Conservation (phyloP, 2,329 filamentous ascomycete genomes). For the Coniochaeta prunicola region DNA sequence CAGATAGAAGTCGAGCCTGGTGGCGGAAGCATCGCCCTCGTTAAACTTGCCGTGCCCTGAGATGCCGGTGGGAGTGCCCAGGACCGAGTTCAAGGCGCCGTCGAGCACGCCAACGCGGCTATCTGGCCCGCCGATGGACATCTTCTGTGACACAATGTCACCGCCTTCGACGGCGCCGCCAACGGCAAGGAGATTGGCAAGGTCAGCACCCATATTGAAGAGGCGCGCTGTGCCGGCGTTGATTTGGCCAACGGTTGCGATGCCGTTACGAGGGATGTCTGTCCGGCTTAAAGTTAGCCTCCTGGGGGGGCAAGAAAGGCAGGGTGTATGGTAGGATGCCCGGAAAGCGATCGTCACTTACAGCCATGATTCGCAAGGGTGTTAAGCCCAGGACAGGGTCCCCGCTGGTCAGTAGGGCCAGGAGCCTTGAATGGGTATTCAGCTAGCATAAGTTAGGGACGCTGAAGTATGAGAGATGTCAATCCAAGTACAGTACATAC, state of each 20-base stretch:
- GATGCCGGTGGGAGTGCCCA: conserved; percentile 10
- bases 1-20: conserved; percentile 5
- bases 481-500: not conserved
- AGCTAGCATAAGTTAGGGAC: not conserved
- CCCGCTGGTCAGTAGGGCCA: not conserved
- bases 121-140: conserved; percentile 10
- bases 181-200: conserved; percentile 4
- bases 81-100: conserved; percentile 7
- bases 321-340: too few relatives aligned
- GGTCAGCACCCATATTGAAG: conserved; percentile 9
- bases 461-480: not conserved
- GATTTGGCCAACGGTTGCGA: conserved; percentile 9
- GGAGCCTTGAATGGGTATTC: not conserved
- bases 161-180: conserved; percentile 7
- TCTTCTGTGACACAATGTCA: conserved; percentile 8
- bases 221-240: conserved; percentile 7
- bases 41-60: conserved; percentile 10
- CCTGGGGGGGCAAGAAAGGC: too few relatives aligned
- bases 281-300: not conserved
- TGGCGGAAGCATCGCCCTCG: conserved; percentile 11
- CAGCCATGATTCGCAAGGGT: not conserved
- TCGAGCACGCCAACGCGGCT: conserved; percentile 7
- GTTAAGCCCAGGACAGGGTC: not conserved
- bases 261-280: conserved; percentile 3
- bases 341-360: too few relatives aligned